Percentiles rank a stretch among this genome's conserved stretches.
Evolutionary conservation across 73 alveolate genomes (phyloP).

Genomic region (Urostyla sp.): DNA sequence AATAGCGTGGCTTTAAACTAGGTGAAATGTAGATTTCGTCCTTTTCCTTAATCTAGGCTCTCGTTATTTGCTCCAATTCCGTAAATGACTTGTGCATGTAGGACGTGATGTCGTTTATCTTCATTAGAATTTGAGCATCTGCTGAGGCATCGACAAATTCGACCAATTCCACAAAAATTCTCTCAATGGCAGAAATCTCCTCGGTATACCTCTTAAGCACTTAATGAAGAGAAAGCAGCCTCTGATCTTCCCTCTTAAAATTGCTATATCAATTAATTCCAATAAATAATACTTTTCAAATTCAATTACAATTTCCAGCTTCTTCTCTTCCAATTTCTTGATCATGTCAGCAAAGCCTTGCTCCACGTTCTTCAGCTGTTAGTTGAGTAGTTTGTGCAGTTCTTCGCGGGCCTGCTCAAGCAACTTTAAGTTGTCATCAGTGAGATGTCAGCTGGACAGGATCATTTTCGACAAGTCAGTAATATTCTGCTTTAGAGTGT

Average conservation of each 20-base stretch:
- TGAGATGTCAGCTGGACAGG: conserved; percentile 47
- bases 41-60: conserved; percentile 1
- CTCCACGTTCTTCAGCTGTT: conserved; percentile 52
- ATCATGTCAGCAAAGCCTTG: conserved; percentile 37
- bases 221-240: conserved; percentile 3
- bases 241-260: conserved; percentile 40
- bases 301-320: conserved; percentile 43
- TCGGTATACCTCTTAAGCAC: conserved; percentile 1
- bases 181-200: conserved; percentile 34
- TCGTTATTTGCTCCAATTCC: conserved; percentile 34
- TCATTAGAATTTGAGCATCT: conserved; percentile 38
- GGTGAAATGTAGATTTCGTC: conserved; percentile 29
- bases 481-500: conserved; percentile 65
- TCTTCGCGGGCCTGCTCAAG: conserved; percentile 64
- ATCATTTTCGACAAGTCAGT: conserved; percentile 70
- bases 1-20: conserved; percentile 14
- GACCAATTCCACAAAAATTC: conserved; percentile 37
- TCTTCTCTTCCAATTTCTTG: conserved; percentile 61
- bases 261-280: not conserved
- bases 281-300: conserved; percentile 32
- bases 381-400: conserved; percentile 35
- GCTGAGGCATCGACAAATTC: conserved; percentile 47
- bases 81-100: conserved; percentile 48
- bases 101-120: conserved; percentile 30
- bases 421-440: conserved; percentile 38